These are phyloP conservation scores for Hypoxylon sp. DNA, from an alignment of 2,329 filamentous ascomycete genomes.

Conservation along the genomic window DNA sequence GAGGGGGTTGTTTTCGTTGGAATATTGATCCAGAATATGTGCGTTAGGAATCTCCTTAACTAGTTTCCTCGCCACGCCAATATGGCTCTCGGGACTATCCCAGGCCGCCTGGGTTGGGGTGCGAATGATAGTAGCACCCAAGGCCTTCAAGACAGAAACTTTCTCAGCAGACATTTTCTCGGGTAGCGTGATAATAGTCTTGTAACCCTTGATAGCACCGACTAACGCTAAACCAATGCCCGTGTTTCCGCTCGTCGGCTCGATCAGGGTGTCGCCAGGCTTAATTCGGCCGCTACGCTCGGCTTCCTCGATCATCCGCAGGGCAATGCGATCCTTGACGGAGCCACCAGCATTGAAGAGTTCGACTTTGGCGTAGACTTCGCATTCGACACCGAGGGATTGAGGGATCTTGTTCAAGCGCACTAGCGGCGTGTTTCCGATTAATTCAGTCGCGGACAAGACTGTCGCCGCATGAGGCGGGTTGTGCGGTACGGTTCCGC, in stretches of 20 bases:
- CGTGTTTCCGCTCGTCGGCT: slow-evolving; percentile 98
- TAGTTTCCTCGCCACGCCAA: slow-evolving; percentile 90
- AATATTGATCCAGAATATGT: slow-evolving; percentile 97
- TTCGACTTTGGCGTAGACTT: slow-evolving; percentile 92
- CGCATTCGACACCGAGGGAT: slow-evolving; percentile 88
- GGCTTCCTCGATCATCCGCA: slow-evolving; percentile 97
- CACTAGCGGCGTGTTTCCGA: slow-evolving; percentile 96
- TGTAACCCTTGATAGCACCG: slow-evolving; percentile 96
- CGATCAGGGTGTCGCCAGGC: slow-evolving; percentile 96
- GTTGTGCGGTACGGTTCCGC: slow-evolving; percentile 45
- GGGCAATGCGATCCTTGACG: slow-evolving; percentile 94
- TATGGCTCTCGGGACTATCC: slow-evolving; percentile 95
- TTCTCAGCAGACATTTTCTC: slow-evolving; percentile 99
- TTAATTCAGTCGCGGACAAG: slow-evolving; percentile 83
- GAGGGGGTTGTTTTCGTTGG: slow-evolving; percentile 89
- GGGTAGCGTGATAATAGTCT: slow-evolving; percentile 97
- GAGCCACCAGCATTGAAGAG: slow-evolving; percentile 95
- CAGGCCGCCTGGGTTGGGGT: slow-evolving; percentile 96
- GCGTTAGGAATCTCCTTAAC: slow-evolving; percentile 97
- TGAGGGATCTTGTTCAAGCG: slow-evolving; percentile 93
- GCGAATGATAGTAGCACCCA: slow-evolving; percentile 97
- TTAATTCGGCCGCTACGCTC: slow-evolving; percentile 94
- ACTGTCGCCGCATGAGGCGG: slow-evolving; percentile 55
- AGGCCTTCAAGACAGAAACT: slow-evolving; percentile 91
- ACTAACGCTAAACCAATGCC: slow-evolving; percentile 96